Percentiles rank a stretch among this genome's conserved stretches.
Conservation (phyloP, 495 filamentous ascomycete genomes). For the Aspergillus hancockii region DNA sequence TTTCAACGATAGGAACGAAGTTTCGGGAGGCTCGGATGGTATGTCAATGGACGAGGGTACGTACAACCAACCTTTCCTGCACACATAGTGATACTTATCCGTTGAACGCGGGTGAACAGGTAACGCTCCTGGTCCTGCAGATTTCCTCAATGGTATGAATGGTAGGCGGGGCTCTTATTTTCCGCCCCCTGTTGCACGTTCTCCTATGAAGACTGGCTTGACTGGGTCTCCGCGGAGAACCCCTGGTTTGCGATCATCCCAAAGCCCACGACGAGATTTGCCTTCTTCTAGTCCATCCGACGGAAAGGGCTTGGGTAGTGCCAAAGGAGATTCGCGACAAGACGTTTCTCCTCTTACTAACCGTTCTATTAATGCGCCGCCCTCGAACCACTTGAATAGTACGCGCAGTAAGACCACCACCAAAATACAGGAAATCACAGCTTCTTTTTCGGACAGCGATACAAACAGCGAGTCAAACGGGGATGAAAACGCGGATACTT, state of each 20-base stretch:
- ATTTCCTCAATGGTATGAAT: constrained; percentile 40
- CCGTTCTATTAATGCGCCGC: constrained; percentile 40
- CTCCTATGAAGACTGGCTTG: constrained; percentile 46
- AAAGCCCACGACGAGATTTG: constrained; percentile 34
- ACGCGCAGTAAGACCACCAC: constrained; percentile 42
- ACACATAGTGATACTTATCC: constrained; percentile 12
- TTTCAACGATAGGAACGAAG: constrained; percentile 29
- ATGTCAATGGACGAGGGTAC: constrained; percentile 53
- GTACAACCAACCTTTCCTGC: constrained; percentile 4
- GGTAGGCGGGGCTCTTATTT: constrained; percentile 32
- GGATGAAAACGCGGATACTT: constrained; percentile 36
- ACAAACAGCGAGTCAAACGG: constrained; percentile 22
- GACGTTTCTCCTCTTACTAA: constrained; percentile 38
- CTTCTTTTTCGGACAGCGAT: constrained; percentile 42
- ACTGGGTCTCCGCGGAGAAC: constrained; percentile 45
- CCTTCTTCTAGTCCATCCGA: constrained; percentile 43
- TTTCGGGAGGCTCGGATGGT: constrained; percentile 41
- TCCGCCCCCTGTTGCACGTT: constrained; percentile 40
- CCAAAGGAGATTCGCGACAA: constrained; percentile 25
- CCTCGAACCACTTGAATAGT: constrained; percentile 40
- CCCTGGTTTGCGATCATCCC: constrained; percentile 42
- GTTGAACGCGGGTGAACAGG: constrained; percentile 21
- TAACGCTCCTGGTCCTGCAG: constrained; percentile 44
- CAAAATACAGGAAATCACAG: constrained; percentile 19
- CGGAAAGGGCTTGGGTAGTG: constrained; percentile 27